A percentile compares a stretch with the other conserved stretches of the same genome.
Evolutionary conservation across 306 rosid genomes (phyloP).

Genomic region (Dalbergia cochinchinensis): DNA sequence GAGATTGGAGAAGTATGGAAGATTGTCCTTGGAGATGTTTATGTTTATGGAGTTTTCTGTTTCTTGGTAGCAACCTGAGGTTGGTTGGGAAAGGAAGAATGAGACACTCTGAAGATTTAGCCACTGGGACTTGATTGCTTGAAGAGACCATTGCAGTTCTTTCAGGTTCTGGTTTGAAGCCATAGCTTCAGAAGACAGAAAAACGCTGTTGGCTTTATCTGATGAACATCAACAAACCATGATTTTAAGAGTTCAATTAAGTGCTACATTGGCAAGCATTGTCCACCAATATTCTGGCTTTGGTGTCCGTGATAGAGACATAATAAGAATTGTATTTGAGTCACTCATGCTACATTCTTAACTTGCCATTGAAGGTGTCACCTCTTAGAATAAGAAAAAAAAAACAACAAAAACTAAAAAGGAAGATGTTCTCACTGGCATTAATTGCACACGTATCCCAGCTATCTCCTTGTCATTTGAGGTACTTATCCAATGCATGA

Average conservation of each 20-base stretch:
- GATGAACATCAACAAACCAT: constrained; percentile 25
- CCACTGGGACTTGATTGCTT: constrained; percentile 59
- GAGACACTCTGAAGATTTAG: constrained; percentile 71
- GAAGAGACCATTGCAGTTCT: constrained; percentile 70
- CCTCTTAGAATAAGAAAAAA: no score
- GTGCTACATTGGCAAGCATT: constrained; percentile 17
- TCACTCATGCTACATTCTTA: constrained; percentile 48
- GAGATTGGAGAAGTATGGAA: constrained; percentile 60
- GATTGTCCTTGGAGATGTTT: constrained; percentile 64
- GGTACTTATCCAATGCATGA: constrained; percentile 25
- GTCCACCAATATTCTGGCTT: constrained; percentile 44
- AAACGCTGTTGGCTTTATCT: constrained; percentile 36
- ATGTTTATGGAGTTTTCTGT: constrained; percentile 82
- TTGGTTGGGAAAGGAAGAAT: constrained; percentile 81
- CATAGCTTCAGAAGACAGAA: constrained; percentile 55
- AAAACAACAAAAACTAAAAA: no score
- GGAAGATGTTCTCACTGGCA: constrained; percentile 18
- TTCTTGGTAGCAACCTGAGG: constrained; percentile 75
- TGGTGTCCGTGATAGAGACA: constrained; percentile 26
- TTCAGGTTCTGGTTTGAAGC: constrained; percentile 67
- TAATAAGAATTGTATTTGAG: constrained; percentile 3
- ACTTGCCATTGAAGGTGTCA: constrained; percentile 48
- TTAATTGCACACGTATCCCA: constrained; percentile 27
- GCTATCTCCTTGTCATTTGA: constrained; percentile 24
- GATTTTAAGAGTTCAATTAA: not conserved